Evolutionary conservation across 352 stramenopile species (phyloP).

Genomic region (Peronosclerospora sorghi): DNA sequence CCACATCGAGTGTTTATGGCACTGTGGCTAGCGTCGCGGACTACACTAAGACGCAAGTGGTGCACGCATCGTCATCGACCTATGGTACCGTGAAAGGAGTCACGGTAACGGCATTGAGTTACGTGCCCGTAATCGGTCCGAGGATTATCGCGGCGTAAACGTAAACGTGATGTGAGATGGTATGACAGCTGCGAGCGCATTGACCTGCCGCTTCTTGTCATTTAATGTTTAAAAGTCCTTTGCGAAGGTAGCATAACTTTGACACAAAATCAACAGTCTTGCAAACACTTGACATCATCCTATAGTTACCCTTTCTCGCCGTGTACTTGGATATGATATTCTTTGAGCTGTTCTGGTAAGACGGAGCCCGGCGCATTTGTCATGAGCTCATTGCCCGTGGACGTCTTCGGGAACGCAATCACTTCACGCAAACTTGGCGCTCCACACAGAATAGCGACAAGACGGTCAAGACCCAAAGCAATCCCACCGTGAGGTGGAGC

Average conservation of each 20-base stretch:
- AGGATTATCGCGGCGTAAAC: conserved; percentile 24
- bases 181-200: neutral
- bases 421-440: conserved; percentile 75
- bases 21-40: conserved; percentile 43
- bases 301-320: conserved; percentile 17
- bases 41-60: conserved; percentile 54
- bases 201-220: conserved; percentile 2
- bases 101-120: conserved; percentile 41
- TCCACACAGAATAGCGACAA: conserved; percentile 76
- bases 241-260: conserved; percentile 2
- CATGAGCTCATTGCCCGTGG: conserved; percentile 82
- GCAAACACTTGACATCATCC: neutral
- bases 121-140: conserved; percentile 47
- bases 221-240: conserved; percentile 9
- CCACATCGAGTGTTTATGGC: conserved; percentile 24
- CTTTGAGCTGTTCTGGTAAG: conserved; percentile 49
- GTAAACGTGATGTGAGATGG: too few species aligned
- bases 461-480: conserved; percentile 74
- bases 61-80: conserved; percentile 55
- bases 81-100: conserved; percentile 42
- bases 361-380: conserved; percentile 65
- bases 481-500: conserved; percentile 80
- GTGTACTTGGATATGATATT: conserved; percentile 67
- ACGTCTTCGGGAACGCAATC: conserved; percentile 87
- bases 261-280: neutral